phyloP scores from a whole-genome alignment of 2,329 filamentous ascomycete genomes.

The Fusarium sp. region DNA sequence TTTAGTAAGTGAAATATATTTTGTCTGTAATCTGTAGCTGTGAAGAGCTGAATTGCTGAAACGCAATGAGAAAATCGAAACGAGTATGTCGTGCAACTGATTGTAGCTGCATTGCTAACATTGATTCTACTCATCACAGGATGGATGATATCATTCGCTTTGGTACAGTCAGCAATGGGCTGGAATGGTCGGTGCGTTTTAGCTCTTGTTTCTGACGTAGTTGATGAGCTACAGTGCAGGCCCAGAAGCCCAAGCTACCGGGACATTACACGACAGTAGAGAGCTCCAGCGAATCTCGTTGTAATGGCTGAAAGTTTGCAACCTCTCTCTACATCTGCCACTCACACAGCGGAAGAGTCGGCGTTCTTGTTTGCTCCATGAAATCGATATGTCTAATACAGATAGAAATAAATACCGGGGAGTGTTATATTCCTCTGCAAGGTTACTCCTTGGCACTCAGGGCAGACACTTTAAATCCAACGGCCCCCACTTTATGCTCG shows the following conservation, averaged over 20 bases:
- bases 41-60: background rate
- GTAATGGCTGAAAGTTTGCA: background rate
- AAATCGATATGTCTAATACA: background rate
- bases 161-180: constrained; percentile 14
- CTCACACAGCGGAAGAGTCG: background rate
- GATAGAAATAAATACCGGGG: background rate
- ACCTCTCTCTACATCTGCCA: background rate
- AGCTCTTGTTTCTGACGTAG: constrained; percentile 29
- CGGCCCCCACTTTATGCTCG: constrained; percentile 21
- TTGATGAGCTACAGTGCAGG: background rate
- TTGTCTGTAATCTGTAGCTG: background rate
- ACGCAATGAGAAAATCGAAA: background rate
- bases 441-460: constrained; percentile 21
- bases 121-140: background rate
- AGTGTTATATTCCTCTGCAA: constrained; percentile 6
- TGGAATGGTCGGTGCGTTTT: constrained; percentile 19
- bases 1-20: background rate
- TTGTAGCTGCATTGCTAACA: background rate
- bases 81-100: background rate
- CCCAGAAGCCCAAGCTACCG: background rate
- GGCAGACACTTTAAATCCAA: constrained; percentile 15
- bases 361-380: background rate
- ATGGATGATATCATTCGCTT: constrained; percentile 26
- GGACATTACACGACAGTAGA: background rate
- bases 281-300: constrained; percentile 6